phyloP scores from a whole-genome alignment of 192 early-diverging fungal genomes.

The Obelidium mucronatum region DNA sequence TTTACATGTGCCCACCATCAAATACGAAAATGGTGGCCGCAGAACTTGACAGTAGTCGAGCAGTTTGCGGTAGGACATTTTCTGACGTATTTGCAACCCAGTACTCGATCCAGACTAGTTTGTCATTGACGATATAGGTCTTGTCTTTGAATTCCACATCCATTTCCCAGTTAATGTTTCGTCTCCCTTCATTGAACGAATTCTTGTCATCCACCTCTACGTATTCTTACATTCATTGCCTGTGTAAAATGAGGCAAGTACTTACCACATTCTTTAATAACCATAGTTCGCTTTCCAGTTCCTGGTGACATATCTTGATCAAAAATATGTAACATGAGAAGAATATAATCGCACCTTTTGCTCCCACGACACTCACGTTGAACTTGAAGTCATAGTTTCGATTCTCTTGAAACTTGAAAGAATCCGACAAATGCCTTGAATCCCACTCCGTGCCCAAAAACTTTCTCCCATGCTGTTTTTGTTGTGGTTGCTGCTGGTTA shows the following conservation, averaged over 20 bases:
- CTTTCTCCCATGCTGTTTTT: too few relatives aligned
- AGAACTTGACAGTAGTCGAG: slow-evolving; percentile 21
- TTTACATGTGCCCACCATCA: slow-evolving; percentile 7
- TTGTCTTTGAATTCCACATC: slow-evolving; percentile 24
- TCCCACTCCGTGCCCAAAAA: not conserved
- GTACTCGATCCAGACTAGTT: slow-evolving; percentile 21
- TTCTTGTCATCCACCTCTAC: slow-evolving; percentile 14
- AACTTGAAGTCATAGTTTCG: slow-evolving; percentile 31
- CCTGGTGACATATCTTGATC: not conserved
- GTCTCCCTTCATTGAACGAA: slow-evolving; percentile 1
- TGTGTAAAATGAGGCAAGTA: not conserved
- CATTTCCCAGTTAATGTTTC: slow-evolving; percentile 10
- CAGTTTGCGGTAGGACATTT: not conserved
- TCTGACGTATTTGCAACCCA: slow-evolving; percentile 30
- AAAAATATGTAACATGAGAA: not conserved
- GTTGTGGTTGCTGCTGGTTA: too few relatives aligned
- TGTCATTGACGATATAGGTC: slow-evolving; percentile 17
- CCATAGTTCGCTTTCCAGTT: slow-evolving; percentile 19
- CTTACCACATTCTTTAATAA: slow-evolving; percentile 30
- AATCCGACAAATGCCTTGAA: not conserved
- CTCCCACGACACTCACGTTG: slow-evolving; percentile 32
- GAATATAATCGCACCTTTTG: not conserved
- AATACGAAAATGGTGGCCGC: slow-evolving; percentile 27
- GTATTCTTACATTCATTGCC: not conserved
- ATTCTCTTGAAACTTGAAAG: not conserved